Evolutionary conservation across 805 yeast genomes (phyloP).

Genomic region (Ogataea neopini): DNA sequence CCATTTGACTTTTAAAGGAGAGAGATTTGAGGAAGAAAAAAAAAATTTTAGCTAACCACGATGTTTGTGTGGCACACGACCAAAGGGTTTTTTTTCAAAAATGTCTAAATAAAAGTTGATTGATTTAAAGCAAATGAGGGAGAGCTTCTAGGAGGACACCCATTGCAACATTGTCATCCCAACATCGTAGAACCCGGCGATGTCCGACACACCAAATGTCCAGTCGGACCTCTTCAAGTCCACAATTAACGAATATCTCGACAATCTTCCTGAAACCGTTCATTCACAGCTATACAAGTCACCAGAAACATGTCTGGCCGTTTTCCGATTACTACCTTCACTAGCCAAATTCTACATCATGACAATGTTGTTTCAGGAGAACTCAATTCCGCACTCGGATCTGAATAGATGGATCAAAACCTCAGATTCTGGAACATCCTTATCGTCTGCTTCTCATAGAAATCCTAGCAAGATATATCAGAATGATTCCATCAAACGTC

Average conservation of each 20-base stretch:
- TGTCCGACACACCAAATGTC: constrained; percentile 8
- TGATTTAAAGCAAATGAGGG: no score
- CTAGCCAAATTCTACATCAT: constrained; percentile 86
- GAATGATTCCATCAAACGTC: constrained; percentile 75
- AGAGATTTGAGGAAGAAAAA: not conserved
- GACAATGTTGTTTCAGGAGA: constrained; percentile 82
- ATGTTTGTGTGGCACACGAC: not conserved
- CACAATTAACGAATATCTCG: constrained; percentile 85
- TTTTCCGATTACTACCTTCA: constrained; percentile 86
- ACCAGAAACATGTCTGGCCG: constrained; percentile 93
- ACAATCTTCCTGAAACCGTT: constrained; percentile 84
- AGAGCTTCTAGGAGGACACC: no score
- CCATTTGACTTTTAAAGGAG: not conserved
- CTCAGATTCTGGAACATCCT: not conserved
- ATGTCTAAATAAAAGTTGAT: no score
- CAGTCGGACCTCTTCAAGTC: constrained; percentile 50
- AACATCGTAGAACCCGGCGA: no score
- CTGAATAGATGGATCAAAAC: constrained; percentile 74
- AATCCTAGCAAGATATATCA: constrained; percentile 48
- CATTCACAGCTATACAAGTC: constrained; percentile 78
- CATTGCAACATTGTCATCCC: no score
- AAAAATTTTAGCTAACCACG: not conserved
- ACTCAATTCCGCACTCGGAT: constrained; percentile 64
- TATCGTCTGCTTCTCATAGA: constrained; percentile 18
- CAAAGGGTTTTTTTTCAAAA: not conserved